Percentiles rank a stretch among this genome's conserved stretches.
Conservation (phyloP, 2,329 filamentous ascomycete genomes). For the Pseudocercospora crystallina region DNA sequence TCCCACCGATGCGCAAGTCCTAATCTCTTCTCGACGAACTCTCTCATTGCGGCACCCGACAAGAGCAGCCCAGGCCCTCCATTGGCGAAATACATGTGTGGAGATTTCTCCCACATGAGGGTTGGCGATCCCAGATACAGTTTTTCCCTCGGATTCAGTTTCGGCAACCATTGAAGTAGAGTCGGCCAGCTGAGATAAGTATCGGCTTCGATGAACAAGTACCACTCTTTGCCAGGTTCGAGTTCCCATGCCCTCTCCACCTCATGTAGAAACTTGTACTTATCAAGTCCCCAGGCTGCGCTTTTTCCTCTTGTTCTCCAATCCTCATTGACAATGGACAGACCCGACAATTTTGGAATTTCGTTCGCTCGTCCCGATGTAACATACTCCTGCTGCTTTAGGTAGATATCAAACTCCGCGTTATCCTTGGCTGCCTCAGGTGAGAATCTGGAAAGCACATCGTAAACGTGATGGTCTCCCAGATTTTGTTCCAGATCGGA, state of each 20-base stretch:
- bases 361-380: conserved; percentile 19
- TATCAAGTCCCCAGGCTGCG: conserved; percentile 51
- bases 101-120: conserved; percentile 37
- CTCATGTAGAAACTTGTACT: conserved; percentile 56
- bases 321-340: conserved; percentile 12
- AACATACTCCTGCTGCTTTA: conserved; percentile 22
- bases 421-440: conserved; percentile 13
- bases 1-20: conserved; percentile 24
- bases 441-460: conserved; percentile 28
- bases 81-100: conserved; percentile 17
- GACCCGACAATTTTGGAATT: conserved; percentile 13
- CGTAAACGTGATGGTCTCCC: conserved; percentile 35
- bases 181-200: conserved; percentile 57
- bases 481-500: conserved; percentile 50
- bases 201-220: conserved; percentile 59
- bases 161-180: conserved; percentile 52
- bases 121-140: conserved; percentile 54
- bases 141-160: conserved; percentile 41
- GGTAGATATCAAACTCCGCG: conserved; percentile 27
- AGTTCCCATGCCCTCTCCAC: conserved; percentile 45
- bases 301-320: conserved; percentile 19
- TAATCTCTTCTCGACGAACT: conserved; percentile 6
- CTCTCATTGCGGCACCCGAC: conserved; percentile 20
- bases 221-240: conserved; percentile 54
- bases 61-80: conserved; percentile 25